These are phyloP conservation scores for Pichia sp. DNA, from an alignment of 1,139 yeast genomes.

Conservation along the genomic window DNA sequence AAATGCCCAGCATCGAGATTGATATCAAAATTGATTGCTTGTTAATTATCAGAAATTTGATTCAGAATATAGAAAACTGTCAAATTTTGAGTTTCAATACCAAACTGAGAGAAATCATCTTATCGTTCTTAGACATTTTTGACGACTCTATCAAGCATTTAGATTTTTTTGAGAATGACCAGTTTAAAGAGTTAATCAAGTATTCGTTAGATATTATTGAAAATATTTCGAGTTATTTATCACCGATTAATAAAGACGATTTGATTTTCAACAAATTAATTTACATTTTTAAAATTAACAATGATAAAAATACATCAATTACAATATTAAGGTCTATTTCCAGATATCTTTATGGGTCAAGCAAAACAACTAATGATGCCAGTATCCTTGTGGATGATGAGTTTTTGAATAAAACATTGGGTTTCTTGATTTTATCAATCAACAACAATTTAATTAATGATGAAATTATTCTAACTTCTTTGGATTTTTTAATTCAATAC, in stretches of 20 bases:
- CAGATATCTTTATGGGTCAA: conserved; percentile 38
- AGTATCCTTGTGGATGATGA: conserved; percentile 32
- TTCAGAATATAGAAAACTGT: conserved; percentile 79
- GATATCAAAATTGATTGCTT: conserved; percentile 55
- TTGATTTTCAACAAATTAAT: conserved; percentile 47
- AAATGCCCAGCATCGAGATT: conserved; percentile 24
- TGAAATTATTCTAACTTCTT: conserved; percentile 53
- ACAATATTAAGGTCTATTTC: conserved; percentile 48
- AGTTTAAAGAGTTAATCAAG: conserved; percentile 52
- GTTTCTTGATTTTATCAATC: conserved; percentile 34
- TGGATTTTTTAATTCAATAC: conserved; percentile 63
- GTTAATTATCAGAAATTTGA: conserved; percentile 67
- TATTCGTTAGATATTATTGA: conserved; percentile 78
- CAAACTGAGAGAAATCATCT: conserved; percentile 41
- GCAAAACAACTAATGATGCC: conserved; percentile 24
- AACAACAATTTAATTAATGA: conserved; percentile 30
- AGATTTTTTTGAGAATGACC: conserved; percentile 20
- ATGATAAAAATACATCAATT: conserved; percentile 48
- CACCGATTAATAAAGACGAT: conserved; percentile 63
- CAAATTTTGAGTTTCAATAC: conserved; percentile 60
- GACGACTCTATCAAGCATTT: conserved; percentile 6
- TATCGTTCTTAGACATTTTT: conserved; percentile 32
- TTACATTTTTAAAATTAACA: conserved; percentile 35
- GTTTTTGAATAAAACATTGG: conserved; percentile 35
- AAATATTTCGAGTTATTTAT: conserved; percentile 72